Evolutionary conservation across 305 asterid genomes (phyloP).

Genomic region (Fraxinus dipetala): DNA sequence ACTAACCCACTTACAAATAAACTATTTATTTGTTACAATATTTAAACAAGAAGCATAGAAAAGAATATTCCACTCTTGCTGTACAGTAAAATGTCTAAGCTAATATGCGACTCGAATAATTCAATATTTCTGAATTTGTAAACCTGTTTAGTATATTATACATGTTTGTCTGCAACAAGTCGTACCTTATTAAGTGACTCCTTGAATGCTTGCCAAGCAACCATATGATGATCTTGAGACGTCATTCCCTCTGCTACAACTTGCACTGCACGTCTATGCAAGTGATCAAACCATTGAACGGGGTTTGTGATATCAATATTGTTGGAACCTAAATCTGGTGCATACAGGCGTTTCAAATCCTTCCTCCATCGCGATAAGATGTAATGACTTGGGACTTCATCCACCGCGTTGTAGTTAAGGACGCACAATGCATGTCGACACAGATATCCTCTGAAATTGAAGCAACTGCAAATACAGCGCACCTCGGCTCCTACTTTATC

Average conservation of each 20-base stretch:
- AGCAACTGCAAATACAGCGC: slow-evolving; percentile 72
- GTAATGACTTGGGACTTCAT: slow-evolving; percentile 62
- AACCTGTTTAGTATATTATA: slow-evolving; percentile 11
- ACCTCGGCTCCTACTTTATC: slow-evolving; percentile 63
- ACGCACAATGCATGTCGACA: slow-evolving; percentile 69
- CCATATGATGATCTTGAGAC: slow-evolving; percentile 60
- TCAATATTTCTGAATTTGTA: not conserved
- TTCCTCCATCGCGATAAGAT: slow-evolving; percentile 77
- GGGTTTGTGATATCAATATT: slow-evolving; percentile 58
- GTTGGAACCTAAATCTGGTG: slow-evolving; percentile 49
- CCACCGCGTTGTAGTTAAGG: slow-evolving; percentile 49
- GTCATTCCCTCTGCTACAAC: slow-evolving; percentile 67
- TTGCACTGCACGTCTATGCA: slow-evolving; percentile 70
- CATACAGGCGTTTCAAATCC: slow-evolving; percentile 57
- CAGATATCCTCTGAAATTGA: slow-evolving; percentile 63
- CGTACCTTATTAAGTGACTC: slow-evolving; percentile 70
- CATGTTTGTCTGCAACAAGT: slow-evolving; percentile 48
- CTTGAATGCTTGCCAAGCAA: slow-evolving; percentile 73
- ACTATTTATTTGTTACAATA: not conserved
- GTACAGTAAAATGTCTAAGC: slow-evolving; percentile 20
- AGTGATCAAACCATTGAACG: slow-evolving; percentile 64
- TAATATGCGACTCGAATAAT: not conserved
- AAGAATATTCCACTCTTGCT: not conserved
- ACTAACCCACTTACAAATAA: not conserved
- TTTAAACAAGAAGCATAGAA: not conserved